These are phyloP conservation scores for Neospora caninum DNA, from an alignment of 169 alveolate species.

Conservation along the genomic window DNA sequence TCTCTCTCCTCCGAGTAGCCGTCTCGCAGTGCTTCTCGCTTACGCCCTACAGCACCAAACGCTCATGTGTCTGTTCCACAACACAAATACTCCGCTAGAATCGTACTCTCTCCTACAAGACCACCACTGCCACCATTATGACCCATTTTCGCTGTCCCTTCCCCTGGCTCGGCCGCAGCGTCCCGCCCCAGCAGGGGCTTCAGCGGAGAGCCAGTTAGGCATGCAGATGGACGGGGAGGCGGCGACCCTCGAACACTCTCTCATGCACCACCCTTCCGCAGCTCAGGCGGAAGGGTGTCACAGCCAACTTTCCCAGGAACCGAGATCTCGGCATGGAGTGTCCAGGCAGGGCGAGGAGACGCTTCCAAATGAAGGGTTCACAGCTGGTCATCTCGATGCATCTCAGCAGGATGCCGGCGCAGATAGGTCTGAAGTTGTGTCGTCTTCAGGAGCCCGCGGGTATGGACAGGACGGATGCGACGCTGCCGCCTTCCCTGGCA, in stretches of 20 bases:
- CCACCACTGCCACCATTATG: constrained; percentile 18
- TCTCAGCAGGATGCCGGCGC: not conserved
- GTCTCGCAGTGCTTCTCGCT: constrained; percentile 14
- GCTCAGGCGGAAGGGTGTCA: not conserved
- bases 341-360: not conserved
- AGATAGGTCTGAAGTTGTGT: not conserved
- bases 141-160: not conserved
- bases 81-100: not conserved
- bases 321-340: not conserved
- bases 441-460: not conserved
- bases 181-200: not conserved
- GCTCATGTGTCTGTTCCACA: constrained; percentile 18
- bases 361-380: not conserved
- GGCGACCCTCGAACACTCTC: not conserved
- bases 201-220: not conserved
- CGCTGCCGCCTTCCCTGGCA: not conserved
- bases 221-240: not conserved
- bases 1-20: not conserved
- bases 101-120: constrained; percentile 26
- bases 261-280: not conserved
- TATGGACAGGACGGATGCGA: not conserved
- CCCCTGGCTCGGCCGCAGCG: not conserved
- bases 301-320: not conserved
- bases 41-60: constrained; percentile 22
- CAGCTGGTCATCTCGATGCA: not conserved